A percentile compares a stretch with the other conserved stretches of the same genome.
Conservation (phyloP, 2,329 filamentous ascomycete species). For the Monilinia vaccinii-corymbosi region DNA sequence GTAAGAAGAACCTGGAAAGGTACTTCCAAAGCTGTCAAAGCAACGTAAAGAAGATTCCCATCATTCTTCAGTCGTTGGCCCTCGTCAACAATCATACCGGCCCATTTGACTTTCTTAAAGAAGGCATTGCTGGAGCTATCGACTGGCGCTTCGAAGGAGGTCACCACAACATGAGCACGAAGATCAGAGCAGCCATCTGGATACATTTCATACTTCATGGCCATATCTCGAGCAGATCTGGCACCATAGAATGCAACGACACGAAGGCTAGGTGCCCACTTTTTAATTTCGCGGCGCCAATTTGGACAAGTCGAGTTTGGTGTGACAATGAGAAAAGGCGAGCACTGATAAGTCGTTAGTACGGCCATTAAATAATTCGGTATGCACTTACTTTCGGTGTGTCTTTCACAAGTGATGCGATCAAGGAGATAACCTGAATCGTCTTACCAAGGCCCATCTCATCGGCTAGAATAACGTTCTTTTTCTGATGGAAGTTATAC, state of each 20-base stretch:
- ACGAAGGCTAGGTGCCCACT: constrained; percentile 77
- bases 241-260: constrained; percentile 92
- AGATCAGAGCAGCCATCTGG: constrained; percentile 56
- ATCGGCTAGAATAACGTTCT: constrained; percentile 87
- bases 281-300: constrained; percentile 92
- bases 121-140: constrained; percentile 58
- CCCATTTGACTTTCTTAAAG: constrained; percentile 70
- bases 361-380: constrained; percentile 39
- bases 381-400: constrained; percentile 35
- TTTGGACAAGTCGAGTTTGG: constrained; percentile 96
- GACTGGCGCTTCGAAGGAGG: constrained; percentile 83
- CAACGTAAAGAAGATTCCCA: constrained; percentile 68
- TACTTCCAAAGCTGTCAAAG: constrained; percentile 63
- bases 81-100: constrained; percentile 85
- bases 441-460: constrained; percentile 99
- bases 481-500: constrained; percentile 73
- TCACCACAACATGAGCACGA: constrained; percentile 84
- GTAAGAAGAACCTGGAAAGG: constrained; percentile 83
- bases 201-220: constrained; percentile 79
- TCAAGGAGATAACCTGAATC: constrained; percentile 78
- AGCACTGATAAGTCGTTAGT: constrained; percentile 47
- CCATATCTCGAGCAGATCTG: constrained; percentile 62
- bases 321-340: constrained; percentile 87
- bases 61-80: constrained; percentile 95
- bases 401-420: constrained; percentile 63